These are phyloP conservation scores for Claviceps cyperi DNA, from an alignment of 2,329 filamentous ascomycete species.

Conservation along the genomic window DNA sequence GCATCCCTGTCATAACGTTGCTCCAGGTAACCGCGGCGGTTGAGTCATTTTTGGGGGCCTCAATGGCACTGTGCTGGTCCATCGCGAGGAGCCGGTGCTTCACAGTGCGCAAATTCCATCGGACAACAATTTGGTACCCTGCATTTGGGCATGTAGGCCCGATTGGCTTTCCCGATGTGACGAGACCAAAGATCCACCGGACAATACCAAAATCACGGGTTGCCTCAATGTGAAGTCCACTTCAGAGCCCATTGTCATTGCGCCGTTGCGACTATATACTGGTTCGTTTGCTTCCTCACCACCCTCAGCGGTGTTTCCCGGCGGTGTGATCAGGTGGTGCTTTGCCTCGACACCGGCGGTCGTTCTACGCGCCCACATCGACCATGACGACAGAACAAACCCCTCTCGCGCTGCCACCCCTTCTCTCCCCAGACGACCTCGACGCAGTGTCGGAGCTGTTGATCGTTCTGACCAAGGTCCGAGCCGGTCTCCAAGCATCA, in stretches of 20 bases:
- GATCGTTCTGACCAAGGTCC: slow-evolving; percentile 60
- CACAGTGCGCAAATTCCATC: neutral
- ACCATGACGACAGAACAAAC: slow-evolving; percentile 21
- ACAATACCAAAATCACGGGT: neutral
- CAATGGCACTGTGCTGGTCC: neutral
- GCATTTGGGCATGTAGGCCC: neutral
- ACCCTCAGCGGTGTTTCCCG: too few species aligned
- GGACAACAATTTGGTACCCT: neutral
- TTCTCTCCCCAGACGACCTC: slow-evolving; percentile 68
- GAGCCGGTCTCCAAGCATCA: slow-evolving; percentile 31
- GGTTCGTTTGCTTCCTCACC: too few species aligned
- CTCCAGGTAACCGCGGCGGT: neutral
- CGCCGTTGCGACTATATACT: too few species aligned
- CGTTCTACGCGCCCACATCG: neutral
- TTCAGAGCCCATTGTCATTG: too few species aligned
- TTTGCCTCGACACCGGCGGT: neutral
- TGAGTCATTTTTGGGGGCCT: neutral
- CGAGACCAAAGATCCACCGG: neutral
- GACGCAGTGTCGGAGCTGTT: slow-evolving; percentile 76
- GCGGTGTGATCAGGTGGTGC: neutral
- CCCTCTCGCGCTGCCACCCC: slow-evolving; percentile 39
- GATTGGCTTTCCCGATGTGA: neutral
- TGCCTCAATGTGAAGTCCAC: neutral
- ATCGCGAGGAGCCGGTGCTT: rapidly evolving
- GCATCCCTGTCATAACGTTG: neutral